A percentile compares a stretch with the other conserved stretches of the same genome.
phyloP scores from a whole-genome alignment of 164 flowering plant genomes.

The Aristolochia californica region DNA sequence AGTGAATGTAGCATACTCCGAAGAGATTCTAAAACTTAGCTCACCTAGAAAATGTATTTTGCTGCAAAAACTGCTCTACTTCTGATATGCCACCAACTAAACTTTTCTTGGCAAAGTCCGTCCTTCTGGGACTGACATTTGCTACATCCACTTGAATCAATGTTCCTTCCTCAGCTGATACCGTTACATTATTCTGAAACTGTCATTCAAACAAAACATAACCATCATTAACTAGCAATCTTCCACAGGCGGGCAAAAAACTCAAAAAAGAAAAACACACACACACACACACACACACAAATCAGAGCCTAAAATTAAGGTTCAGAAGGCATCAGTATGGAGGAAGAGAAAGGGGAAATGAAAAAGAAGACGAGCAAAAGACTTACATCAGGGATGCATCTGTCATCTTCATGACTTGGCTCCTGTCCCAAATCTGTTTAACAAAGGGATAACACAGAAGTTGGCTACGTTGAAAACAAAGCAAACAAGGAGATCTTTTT shows the following conservation, averaged over 20 bases:
- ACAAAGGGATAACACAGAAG: background rate
- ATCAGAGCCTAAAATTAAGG: background rate
- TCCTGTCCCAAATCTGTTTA: slow-evolving; percentile 14
- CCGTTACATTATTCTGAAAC: slow-evolving; percentile 26
- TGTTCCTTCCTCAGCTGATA: slow-evolving; percentile 18
- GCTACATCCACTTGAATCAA: slow-evolving; percentile 14
- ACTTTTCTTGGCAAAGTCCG: slow-evolving; percentile 11
- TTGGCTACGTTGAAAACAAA: background rate
- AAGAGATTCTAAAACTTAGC: too few relatives aligned
- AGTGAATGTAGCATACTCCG: too few relatives aligned
- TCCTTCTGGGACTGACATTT: slow-evolving; percentile 8
- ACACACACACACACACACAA: background rate
- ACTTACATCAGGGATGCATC: slow-evolving; percentile 21
- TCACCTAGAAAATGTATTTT: slow-evolving; percentile 56
- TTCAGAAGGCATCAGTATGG: background rate
- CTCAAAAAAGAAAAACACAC: background rate
- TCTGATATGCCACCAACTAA: slow-evolving; percentile 24
- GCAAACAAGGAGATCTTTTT: background rate
- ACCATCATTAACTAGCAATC: too few relatives aligned
- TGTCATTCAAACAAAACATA: background rate
- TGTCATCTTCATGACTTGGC: slow-evolving; percentile 7
- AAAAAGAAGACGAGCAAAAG: background rate
- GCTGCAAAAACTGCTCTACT: slow-evolving; percentile 60
- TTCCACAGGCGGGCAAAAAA: background rate
- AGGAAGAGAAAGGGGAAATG: background rate